Conservation (phyloP, 148 eudicot species). For the Silene uniflora region DNA sequence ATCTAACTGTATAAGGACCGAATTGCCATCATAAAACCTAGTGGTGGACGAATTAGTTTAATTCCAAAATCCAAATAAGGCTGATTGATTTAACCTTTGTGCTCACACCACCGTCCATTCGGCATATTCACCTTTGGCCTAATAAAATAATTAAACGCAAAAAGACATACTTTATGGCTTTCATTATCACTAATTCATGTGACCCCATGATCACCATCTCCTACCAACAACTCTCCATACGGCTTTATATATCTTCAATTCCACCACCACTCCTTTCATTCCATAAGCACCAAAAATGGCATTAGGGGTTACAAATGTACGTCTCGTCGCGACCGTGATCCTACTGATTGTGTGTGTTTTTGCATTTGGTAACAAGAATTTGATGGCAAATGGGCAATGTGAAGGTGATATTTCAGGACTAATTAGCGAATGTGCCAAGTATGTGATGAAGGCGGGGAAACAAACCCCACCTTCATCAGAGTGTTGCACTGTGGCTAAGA, state of each 20-base stretch:
- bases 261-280: not conserved
- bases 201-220: not conserved
- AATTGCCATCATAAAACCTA: no score
- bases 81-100: no score
- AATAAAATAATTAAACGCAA: not conserved
- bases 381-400: constrained; percentile 25
- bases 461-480: constrained; percentile 26
- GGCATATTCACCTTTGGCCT: not conserved
- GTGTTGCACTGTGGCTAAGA: constrained; percentile 31
- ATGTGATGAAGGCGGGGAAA: constrained; percentile 28
- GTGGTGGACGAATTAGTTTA: no score
- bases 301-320: not conserved
- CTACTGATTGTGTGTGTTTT: not conserved
- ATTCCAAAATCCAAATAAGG: no score
- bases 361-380: not conserved
- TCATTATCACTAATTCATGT: not conserved
- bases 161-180: not conserved
- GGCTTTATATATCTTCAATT: no score
- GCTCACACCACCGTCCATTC: no score
- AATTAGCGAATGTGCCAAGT: constrained; percentile 27
- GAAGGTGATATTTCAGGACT: constrained; percentile 24
- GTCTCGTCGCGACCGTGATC: not conserved
- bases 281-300: constrained; percentile 10
- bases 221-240: not conserved
- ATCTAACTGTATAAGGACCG: no score